These are phyloP conservation scores for Fusarium nelsonii DNA, from an alignment of 2,329 filamentous ascomycete genomes.

Conservation along the genomic window DNA sequence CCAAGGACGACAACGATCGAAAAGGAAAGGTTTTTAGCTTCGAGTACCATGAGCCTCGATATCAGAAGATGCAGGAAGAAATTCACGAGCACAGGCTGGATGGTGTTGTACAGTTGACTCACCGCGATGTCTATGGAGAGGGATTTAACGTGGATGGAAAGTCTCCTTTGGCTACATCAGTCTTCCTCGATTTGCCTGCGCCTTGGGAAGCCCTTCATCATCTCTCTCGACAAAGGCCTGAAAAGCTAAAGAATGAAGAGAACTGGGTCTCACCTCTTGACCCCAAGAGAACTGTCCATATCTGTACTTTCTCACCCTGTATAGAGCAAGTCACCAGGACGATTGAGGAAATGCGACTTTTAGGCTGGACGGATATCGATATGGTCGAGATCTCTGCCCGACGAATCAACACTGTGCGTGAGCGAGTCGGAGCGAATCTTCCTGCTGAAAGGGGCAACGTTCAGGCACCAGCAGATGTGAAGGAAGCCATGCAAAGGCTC, in stretches of 20 bases:
- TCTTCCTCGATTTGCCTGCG: conserved; percentile 85
- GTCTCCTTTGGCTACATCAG: conserved; percentile 74
- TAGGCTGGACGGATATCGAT: conserved; percentile 91
- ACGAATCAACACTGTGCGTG: conserved; percentile 83
- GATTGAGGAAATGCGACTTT: conserved; percentile 79
- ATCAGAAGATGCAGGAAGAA: conserved; percentile 76
- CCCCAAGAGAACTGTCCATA: conserved; percentile 75
- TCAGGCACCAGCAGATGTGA: conserved; percentile 77
- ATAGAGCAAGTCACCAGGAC: conserved; percentile 96
- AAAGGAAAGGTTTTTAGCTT: conserved; percentile 83
- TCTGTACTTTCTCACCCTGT: conserved; percentile 97
- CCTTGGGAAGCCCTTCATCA: conserved; percentile 85
- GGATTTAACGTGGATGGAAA: conserved; percentile 74
- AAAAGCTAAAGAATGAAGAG: conserved; percentile 43
- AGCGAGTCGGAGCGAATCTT: conserved; percentile 78
- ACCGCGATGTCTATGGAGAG: conserved; percentile 82
- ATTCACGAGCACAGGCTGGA: conserved; percentile 75
- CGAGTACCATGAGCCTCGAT: conserved; percentile 82
- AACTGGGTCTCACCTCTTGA: conserved; percentile 74
- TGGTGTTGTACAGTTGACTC: conserved; percentile 76
- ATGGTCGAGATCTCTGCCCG: conserved; percentile 91
- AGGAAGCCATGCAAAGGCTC: conserved; percentile 81
- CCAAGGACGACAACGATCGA: conserved; percentile 57
- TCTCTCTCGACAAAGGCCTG: conserved; percentile 67
- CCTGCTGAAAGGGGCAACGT: conserved; percentile 77